Percentiles rank a stretch among this genome's conserved stretches.
Conservation (phyloP, 192 early-diverging fungal genomes). For the Rhizophagus clarus region DNA sequence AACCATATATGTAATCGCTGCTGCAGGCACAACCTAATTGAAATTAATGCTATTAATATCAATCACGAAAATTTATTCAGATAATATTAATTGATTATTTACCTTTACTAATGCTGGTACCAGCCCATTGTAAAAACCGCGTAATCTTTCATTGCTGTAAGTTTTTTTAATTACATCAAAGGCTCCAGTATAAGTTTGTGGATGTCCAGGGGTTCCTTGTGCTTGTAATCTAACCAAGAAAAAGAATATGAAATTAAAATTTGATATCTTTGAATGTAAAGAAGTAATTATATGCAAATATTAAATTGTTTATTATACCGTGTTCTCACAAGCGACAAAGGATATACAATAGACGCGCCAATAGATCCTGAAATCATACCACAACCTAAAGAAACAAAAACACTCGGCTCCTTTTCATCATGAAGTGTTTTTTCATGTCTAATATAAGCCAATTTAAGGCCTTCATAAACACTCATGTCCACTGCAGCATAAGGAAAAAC, state of each 20-base stretch:
- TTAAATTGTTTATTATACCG: constrained; percentile 46
- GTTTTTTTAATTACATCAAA: constrained; percentile 67
- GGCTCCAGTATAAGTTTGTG: constrained; percentile 62
- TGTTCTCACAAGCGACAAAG: constrained; percentile 71
- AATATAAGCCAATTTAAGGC: constrained; percentile 63
- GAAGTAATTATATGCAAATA: neutral
- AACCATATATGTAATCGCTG: constrained; percentile 71
- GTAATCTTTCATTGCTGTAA: constrained; percentile 58
- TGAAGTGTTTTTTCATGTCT: constrained; percentile 42
- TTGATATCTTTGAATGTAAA: neutral
- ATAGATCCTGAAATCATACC: constrained; percentile 69
- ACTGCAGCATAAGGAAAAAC: constrained; percentile 79
- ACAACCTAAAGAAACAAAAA: constrained; percentile 58
- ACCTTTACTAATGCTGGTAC: constrained; percentile 75
- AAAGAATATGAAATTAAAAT: neutral
- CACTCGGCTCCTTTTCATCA: constrained; percentile 43
- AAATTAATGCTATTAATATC: neutral
- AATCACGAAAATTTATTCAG: neutral
- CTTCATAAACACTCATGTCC: constrained; percentile 75
- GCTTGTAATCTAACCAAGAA: constrained; percentile 65
- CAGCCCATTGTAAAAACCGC: constrained; percentile 77
- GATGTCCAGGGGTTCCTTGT: constrained; percentile 76
- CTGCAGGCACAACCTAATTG: constrained; percentile 67
- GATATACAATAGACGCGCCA: constrained; percentile 73
- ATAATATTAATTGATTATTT: neutral